A percentile compares a stretch with the other conserved stretches of the same genome.
Conservation (phyloP, 2,329 filamentous ascomycete species). For the Ambrosiella cleistominuta region DNA sequence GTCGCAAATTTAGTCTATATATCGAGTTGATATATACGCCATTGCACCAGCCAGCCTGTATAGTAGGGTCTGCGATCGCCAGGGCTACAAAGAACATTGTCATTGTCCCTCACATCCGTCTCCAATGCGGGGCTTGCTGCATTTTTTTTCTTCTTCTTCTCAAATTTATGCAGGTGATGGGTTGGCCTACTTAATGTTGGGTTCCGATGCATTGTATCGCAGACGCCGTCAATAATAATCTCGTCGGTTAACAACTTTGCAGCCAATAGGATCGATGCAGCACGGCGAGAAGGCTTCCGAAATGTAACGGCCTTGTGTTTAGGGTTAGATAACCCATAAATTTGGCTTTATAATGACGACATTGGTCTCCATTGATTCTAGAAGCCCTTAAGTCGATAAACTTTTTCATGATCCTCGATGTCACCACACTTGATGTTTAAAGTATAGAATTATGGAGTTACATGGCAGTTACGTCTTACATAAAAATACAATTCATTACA, state of each 20-base stretch:
- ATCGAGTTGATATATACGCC: too few relatives aligned
- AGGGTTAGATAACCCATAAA: neutral
- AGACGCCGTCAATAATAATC: neutral
- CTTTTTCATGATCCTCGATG: neutral
- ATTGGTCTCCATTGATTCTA: neutral
- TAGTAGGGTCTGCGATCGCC: too few relatives aligned
- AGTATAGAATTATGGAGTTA: too few relatives aligned
- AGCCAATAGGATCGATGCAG: neutral
- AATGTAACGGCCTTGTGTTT: neutral
- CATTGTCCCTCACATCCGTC: too few relatives aligned
- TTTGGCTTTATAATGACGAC: neutral
- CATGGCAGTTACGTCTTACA: neutral
- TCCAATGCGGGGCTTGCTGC: too few relatives aligned
- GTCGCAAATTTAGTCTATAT: too few relatives aligned
- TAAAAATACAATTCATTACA: neutral
- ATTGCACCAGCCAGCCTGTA: too few relatives aligned
- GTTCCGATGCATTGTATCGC: neutral
- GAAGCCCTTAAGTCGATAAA: neutral
- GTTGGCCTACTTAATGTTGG: neutral
- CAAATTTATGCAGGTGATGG: neutral
- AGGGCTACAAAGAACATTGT: too few relatives aligned
- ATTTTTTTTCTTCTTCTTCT: neutral
- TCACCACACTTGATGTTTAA: neutral
- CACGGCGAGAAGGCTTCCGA: neutral
- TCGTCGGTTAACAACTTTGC: neutral